Conservation (phyloP, 129 eudicot species). For the Pittosporum tobira region DNA sequence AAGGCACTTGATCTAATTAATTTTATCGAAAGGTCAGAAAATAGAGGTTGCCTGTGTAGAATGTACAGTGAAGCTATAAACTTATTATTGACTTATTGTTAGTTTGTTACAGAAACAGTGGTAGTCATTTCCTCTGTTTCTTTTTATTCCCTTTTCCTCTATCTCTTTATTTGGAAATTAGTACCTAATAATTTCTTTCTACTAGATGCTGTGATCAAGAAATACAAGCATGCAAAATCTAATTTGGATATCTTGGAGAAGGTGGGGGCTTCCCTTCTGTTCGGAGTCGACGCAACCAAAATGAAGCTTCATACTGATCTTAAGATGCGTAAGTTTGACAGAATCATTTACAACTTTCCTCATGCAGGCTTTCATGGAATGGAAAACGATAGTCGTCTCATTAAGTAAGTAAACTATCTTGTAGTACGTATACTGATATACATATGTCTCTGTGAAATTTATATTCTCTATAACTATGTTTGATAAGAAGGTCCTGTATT, state of each 20-base stretch:
- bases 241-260: slow-evolving; percentile 15
- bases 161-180: not conserved
- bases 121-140: no score
- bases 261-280: slow-evolving; percentile 16
- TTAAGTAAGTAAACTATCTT: slow-evolving; percentile 24
- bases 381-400: slow-evolving; percentile 25
- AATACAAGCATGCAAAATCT: slow-evolving; percentile 8
- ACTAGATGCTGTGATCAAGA: slow-evolving; percentile 2
- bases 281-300: slow-evolving; percentile 25
- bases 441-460: not conserved
- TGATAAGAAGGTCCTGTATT: not conserved
- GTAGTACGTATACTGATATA: not conserved
- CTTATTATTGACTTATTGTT: no score
- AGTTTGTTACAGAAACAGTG: no score
- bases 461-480: not conserved
- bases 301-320: slow-evolving; percentile 16
- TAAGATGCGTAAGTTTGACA: slow-evolving; percentile 13
- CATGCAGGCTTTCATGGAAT: slow-evolving; percentile 64
- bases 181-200: not conserved
- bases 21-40: no score
- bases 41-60: no score
- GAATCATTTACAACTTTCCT: slow-evolving; percentile 68
- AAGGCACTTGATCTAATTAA: no score
- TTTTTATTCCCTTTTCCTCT: not conserved
- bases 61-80: no score